Percentiles rank a stretch among this genome's conserved stretches.
Evolutionary conservation across 2,329 filamentous ascomycete genomes (phyloP).

Genomic region (Kalmusia sp.): DNA sequence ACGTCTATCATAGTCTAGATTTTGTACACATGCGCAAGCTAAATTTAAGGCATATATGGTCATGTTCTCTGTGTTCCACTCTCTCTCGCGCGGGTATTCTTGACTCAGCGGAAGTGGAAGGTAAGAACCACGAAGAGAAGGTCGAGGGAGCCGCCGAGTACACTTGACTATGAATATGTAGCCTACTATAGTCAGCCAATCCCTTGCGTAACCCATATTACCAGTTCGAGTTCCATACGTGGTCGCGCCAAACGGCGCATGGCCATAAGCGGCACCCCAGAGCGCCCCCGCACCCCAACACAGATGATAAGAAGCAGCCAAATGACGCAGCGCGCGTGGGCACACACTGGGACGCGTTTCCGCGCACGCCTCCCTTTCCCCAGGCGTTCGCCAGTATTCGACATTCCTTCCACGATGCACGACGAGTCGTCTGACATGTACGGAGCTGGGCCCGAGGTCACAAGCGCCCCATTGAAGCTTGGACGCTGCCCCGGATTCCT

Average conservation of each 20-base stretch:
- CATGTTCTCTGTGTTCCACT: too few species aligned
- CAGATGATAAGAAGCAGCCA: not conserved
- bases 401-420: not conserved
- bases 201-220: not conserved
- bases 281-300: constrained; percentile 7
- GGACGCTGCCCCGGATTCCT: constrained; percentile 21
- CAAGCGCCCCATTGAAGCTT: constrained; percentile 31
- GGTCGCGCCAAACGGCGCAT: constrained; percentile 1
- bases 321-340: constrained; percentile 9
- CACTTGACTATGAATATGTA: not conserved
- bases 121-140: not conserved
- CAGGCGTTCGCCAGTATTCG: constrained; percentile 4
- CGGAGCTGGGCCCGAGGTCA: constrained; percentile 28
- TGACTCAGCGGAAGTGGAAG: not conserved
- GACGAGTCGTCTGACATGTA: constrained; percentile 15
- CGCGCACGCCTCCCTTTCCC: not conserved
- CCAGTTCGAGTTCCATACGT: not conserved
- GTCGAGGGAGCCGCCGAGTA: not conserved
- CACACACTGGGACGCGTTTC: not conserved
- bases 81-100: not conserved
- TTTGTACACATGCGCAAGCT: too few species aligned
- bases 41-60: too few species aligned
- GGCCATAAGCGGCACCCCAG: not conserved
- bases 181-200: constrained; percentile 1
- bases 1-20: too few species aligned